Percentiles rank a stretch among this genome's conserved stretches.
phyloP scores from a whole-genome alignment of 202 grass and related monocot species.

The Zizania palustris region DNA sequence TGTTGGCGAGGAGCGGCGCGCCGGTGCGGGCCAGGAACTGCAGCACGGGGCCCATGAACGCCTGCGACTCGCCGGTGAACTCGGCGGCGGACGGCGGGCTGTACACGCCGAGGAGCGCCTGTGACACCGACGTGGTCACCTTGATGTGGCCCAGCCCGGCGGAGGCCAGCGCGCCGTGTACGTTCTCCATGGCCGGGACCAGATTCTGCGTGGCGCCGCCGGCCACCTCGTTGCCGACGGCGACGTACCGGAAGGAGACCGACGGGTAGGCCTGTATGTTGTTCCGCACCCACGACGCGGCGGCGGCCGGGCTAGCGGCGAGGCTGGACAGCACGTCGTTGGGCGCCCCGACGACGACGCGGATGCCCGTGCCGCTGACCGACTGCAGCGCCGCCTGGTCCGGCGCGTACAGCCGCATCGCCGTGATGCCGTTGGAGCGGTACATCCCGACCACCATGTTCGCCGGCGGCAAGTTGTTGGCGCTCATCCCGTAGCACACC shows the following conservation, averaged over 20 bases:
- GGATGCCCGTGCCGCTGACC: constrained; percentile 51
- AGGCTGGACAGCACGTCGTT: constrained; percentile 58
- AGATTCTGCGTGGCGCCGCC: constrained; percentile 45
- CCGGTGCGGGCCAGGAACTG: constrained; percentile 48
- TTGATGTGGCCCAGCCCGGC: constrained; percentile 68
- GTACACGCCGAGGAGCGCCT: constrained; percentile 54
- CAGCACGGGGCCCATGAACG: constrained; percentile 50
- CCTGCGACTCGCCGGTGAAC: constrained; percentile 53
- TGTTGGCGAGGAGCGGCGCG: constrained; percentile 64
- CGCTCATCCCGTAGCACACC: constrained; percentile 79
- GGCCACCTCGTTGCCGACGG: constrained; percentile 76
- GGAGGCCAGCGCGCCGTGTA: constrained; percentile 47
- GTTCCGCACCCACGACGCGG: constrained; percentile 56
- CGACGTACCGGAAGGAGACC: constrained; percentile 63
- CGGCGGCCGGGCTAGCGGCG: constrained; percentile 43
- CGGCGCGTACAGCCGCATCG: constrained; percentile 60
- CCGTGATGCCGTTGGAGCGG: constrained; percentile 40
- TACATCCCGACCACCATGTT: constrained; percentile 56
- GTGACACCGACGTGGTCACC: constrained; percentile 71
- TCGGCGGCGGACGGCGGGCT: constrained; percentile 56
- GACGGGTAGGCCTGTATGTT: constrained; percentile 61
- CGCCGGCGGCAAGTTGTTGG: constrained; percentile 55
- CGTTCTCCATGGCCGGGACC: constrained; percentile 73
- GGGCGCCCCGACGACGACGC: constrained; percentile 50
- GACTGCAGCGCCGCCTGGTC: constrained; percentile 50